Conservation (phyloP, 208 protist genomes). For the Leishmania major region DNA sequence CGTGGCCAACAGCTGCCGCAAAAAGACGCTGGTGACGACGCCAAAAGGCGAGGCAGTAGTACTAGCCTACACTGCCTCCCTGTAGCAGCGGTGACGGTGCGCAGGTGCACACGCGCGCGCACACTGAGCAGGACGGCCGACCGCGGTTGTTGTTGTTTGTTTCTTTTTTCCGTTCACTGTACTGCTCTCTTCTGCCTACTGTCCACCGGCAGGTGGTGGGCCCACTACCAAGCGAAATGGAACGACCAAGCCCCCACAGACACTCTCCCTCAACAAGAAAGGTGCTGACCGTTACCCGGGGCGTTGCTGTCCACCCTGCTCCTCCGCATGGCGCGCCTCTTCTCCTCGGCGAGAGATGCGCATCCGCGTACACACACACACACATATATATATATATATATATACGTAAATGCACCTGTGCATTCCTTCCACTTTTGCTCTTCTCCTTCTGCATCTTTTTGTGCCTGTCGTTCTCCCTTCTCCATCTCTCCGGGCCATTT, state of each 20-base stretch:
- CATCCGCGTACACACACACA: background rate
- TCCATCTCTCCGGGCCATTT: background rate
- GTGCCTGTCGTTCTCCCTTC: background rate
- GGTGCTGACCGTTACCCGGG: background rate
- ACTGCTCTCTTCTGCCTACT: background rate
- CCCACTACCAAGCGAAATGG: background rate
- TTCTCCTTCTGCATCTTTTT: background rate
- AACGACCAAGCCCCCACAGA: background rate
- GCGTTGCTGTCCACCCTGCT: background rate
- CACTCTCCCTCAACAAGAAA: background rate
- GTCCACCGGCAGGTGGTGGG: background rate
- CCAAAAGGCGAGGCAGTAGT: slow-evolving; percentile 23
- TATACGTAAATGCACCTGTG: background rate
- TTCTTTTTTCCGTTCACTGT: background rate
- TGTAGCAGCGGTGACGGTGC: slow-evolving; percentile 13
- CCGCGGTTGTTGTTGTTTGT: background rate
- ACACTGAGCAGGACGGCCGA: background rate
- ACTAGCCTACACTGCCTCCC: slow-evolving; percentile 48
- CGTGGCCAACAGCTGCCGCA: slow-evolving; percentile 78
- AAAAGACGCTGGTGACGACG: slow-evolving; percentile 51
- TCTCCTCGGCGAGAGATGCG: background rate
- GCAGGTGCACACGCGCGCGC: background rate
- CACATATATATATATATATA: too few species aligned
- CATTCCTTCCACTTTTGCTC: background rate
- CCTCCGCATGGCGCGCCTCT: background rate